Evolutionary conservation across 1,284 basidiomycete genomes (phyloP), one percentile per base, ranked within the genome.

Genomic region (Pseudozyma pruni): DNA sequence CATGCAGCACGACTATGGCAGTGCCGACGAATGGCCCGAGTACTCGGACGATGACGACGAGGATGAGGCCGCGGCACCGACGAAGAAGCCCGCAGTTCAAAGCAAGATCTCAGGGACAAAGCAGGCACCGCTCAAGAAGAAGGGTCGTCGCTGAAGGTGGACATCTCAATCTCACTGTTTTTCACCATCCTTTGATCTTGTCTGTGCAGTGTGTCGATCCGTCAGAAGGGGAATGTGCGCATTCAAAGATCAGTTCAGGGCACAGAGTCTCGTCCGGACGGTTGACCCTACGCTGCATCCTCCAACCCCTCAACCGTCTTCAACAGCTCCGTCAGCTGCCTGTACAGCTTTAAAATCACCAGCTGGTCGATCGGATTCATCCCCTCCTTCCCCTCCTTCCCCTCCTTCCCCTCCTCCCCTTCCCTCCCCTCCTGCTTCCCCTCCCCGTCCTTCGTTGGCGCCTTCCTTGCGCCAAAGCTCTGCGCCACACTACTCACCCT

Each of bases 331-430:
- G 70, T 67, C 7, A 81, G 44, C 48, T 81, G 80, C 4, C 43
- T 31, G 41, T 81, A 75, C 19, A 81, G 41, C 44, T 81, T 81
- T 5, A 66, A 35, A 16, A 81, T 79, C 1, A 81, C 79, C 11
- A 81, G 46, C 39, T 79, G 78, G 50, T 81, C 80, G 33, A 81
- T 71, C 2, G 78, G 79, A 35, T 80, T 78, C 48, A 81, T 63
- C 0, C 25, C 49, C 20, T 45, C 34, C 38, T 39, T 32, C 41
- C 34, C 31, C 39, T 16, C 23, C 40, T 42, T 27, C n/a, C 13
- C 41, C 9, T 16, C 42, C 25, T 22, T 13, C 10, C 8, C 19
- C 11, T 13, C 22, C 23, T 4, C 39, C 27, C 35, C 20, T 9
- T n/a, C 37, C n/a, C 19, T 17, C 38, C 20, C 38, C 35, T 20